A percentile compares a stretch with the other conserved stretches of the same genome.
Evolutionary conservation across 2,329 filamentous ascomycete species (phyloP).

Genomic region (Sarocladiaceae sp.): DNA sequence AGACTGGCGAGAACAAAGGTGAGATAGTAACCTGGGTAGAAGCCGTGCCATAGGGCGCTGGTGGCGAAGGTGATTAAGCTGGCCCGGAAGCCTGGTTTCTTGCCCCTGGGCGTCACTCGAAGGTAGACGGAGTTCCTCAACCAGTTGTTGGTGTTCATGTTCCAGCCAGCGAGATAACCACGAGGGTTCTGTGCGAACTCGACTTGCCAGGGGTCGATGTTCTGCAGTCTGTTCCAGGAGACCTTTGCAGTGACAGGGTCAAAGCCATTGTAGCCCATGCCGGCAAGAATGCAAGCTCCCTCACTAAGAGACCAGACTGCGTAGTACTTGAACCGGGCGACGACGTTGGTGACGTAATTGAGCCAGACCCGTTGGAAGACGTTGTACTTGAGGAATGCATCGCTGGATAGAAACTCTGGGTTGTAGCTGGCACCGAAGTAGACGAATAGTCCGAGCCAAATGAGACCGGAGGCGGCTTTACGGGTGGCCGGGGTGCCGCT

Average conservation of each 20-base stretch:
- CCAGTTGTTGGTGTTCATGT: conserved; percentile 98
- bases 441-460: conserved; percentile 78
- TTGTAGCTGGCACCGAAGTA: conserved; percentile 66
- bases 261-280: conserved; percentile 90
- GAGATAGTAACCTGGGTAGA: conserved; percentile 95
- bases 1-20: conserved; percentile 86
- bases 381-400: conserved; percentile 58
- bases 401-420: conserved; percentile 60
- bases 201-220: conserved; percentile 80
- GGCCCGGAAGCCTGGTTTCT: conserved; percentile 93
- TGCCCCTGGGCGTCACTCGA: conserved; percentile 88
- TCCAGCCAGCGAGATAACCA: conserved; percentile 88
- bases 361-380: conserved; percentile 72
- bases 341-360: conserved; percentile 79
- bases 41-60: conserved; percentile 96
- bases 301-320: conserved; percentile 93
- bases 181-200: conserved; percentile 93
- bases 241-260: conserved; percentile 81
- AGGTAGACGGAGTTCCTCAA: conserved; percentile 93
- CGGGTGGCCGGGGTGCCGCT: conserved; percentile 79
- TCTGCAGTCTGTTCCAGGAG: conserved; percentile 82
- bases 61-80: conserved; percentile 92
- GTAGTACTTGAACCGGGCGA: conserved; percentile 88
- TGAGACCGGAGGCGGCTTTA: conserved; percentile 69
- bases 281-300: conserved; percentile 88